Evolutionary conservation across 257 asterid genomes (phyloP), one percentile per base, ranked within the genome.

Genomic region (Petunia axillaris): DNA sequence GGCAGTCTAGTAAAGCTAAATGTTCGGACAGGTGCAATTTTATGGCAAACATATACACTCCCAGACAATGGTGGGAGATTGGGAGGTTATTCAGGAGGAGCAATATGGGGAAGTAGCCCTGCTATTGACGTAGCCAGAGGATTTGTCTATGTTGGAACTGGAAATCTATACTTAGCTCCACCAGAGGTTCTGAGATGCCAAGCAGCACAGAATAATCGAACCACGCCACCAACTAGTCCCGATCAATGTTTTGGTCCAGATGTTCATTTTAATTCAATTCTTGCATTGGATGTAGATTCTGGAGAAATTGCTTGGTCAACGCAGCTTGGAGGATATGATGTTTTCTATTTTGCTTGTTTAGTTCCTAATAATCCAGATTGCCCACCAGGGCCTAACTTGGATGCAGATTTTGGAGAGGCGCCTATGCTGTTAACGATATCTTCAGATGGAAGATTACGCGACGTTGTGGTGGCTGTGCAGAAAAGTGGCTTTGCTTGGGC

Each of bases 71-170:
- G 90, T 0, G 94, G 97, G 68, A 15, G 44, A 16, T 60, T 85
- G 0, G 94, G 93, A 35, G 91, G 92, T 8, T 94, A 89, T 37
- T 77, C 96, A 0, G 96, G 97, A 8, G 94, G 87, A 4, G 89
- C 89, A 6, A 89, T 92, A 38, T 94, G 97, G 97, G 98, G 94
- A 40, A 91, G 98, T 84, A 94, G 97, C 82, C 97, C 96, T 1
- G 68, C 97, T 73, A 89, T 94, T 1, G 97, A 93, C 82, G 6
- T 78, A 0, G 1, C 0, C 0, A 87, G 94, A 0, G 78, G 87
- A 52, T 89, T 73, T 1, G 93, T 90, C 43, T 91, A 83, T 1
- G 92, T 38, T 0, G 97, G 90, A 46, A 93, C 97, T 0, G 97
- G 97, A 46, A 89, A 94, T 35, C 89, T 93, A 0, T 94, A 94